Evolutionary conservation across 2,329 filamentous ascomycete genomes (phyloP).

Genomic region (Aspergillus ibericus): DNA sequence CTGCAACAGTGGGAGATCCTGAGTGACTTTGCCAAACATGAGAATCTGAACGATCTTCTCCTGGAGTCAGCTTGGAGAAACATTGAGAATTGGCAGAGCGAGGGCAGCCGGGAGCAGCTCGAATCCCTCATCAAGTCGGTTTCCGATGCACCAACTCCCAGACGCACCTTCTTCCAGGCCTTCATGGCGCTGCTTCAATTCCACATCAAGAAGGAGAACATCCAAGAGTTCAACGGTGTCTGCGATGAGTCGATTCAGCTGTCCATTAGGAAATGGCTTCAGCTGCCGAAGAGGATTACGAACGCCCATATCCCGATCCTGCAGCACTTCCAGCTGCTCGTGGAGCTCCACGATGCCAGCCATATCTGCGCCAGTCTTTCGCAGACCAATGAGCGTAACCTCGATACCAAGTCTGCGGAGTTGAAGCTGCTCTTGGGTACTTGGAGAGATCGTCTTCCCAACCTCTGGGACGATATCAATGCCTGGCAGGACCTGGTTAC

Average conservation of each 20-base stretch:
- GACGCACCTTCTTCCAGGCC: slow-evolving; percentile 94
- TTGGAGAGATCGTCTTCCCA: slow-evolving; percentile 93
- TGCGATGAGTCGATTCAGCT: slow-evolving; percentile 97
- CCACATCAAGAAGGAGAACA: slow-evolving; percentile 80
- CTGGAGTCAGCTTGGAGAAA: slow-evolving; percentile 95
- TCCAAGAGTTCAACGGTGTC: slow-evolving; percentile 79
- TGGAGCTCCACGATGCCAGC: slow-evolving; percentile 95
- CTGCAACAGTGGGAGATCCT: slow-evolving; percentile 98
- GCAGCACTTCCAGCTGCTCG: slow-evolving; percentile 96
- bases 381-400: slow-evolving; percentile 76
- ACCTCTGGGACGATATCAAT: slow-evolving; percentile 99
- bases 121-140: slow-evolving; percentile 95
- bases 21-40: slow-evolving; percentile 96
- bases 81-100: slow-evolving; percentile 89
- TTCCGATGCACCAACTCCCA: slow-evolving; percentile 92
- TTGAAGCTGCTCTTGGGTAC: slow-evolving; percentile 89
- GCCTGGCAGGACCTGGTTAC: slow-evolving; percentile 99
- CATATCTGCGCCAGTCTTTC: slow-evolving; percentile 91
- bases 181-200: slow-evolving; percentile 97
- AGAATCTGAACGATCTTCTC: slow-evolving; percentile 95
- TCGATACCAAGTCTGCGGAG: slow-evolving; percentile 93
- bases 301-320: slow-evolving; percentile 93
- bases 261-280: slow-evolving; percentile 97
- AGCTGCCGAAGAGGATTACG: slow-evolving; percentile 88
- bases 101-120: slow-evolving; percentile 82